phyloP scores from a whole-genome alignment of 2,329 filamentous ascomycete species.

The Aspergillus vadensis region DNA sequence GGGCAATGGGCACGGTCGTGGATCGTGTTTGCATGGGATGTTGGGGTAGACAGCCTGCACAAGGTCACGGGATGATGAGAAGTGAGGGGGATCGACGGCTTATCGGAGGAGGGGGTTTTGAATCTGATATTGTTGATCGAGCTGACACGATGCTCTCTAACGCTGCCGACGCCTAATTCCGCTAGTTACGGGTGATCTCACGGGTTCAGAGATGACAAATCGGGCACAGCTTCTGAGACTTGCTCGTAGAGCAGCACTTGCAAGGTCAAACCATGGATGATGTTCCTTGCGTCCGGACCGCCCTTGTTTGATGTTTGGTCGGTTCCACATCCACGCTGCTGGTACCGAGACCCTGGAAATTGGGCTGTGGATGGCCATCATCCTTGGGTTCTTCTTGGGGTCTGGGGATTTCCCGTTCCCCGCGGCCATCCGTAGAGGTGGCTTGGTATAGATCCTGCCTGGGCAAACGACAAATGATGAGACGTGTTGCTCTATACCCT shows the following conservation, averaged over 20 bases:
- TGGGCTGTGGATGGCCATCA: not conserved
- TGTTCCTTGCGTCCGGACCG: constrained; percentile 1
- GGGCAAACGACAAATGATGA: not conserved
- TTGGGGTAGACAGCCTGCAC: not conserved
- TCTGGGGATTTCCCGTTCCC: constrained; percentile 1
- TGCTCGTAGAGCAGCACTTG: not conserved
- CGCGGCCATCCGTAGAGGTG: not conserved
- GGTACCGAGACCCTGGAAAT: not conserved
- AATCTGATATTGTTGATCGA: constrained; percentile 1
- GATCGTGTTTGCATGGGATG: not conserved
- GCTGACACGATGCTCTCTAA: not conserved
- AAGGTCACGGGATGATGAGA: not conserved
- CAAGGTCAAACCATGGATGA: not conserved
- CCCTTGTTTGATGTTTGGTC: not conserved
- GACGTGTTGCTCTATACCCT: not conserved
- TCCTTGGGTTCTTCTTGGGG: not conserved
- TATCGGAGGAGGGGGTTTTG: not conserved
- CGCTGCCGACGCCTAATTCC: not conserved
- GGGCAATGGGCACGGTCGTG: not conserved
- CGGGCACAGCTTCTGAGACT: not conserved
- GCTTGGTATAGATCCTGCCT: not conserved
- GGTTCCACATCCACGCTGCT: not conserved
- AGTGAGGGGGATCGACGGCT: constrained; percentile 2
- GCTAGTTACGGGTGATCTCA: not conserved
- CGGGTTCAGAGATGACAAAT: not conserved